Evolutionary conservation across 768 basidiomycete species (phyloP).

Genomic region (Hortiboletus campestris): DNA sequence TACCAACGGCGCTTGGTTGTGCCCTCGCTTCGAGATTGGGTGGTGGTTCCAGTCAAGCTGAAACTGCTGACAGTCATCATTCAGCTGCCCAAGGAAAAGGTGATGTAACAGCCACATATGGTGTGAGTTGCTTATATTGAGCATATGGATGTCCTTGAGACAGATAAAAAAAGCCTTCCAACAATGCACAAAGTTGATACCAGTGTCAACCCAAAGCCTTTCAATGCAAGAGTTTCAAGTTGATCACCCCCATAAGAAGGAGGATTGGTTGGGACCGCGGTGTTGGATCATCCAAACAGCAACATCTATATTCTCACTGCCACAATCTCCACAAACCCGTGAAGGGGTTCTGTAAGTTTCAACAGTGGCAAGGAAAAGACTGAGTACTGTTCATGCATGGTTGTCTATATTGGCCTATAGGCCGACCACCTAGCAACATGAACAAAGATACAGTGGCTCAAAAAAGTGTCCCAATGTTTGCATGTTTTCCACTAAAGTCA

Average conservation of each 20-base stretch:
- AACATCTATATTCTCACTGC: slow-evolving; percentile 31
- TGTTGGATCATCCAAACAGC: slow-evolving; percentile 27
- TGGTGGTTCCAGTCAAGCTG: slow-evolving; percentile 40
- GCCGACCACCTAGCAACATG: slow-evolving; percentile 18
- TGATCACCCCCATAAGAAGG: slow-evolving; percentile 36
- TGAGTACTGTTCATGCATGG: slow-evolving; percentile 20
- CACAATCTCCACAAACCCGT: slow-evolving; percentile 26
- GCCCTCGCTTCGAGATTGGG: slow-evolving; percentile 19
- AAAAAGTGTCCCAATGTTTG: no score
- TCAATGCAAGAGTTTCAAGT: slow-evolving; percentile 45
- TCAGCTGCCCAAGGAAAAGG: slow-evolving; percentile 39
- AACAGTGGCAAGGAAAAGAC: slow-evolving; percentile 20
- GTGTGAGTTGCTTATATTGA: slow-evolving; percentile 28
- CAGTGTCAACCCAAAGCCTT: slow-evolving; percentile 43
- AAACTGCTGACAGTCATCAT: slow-evolving; percentile 37
- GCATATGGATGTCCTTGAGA: slow-evolving; percentile 34
- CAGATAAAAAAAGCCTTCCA: slow-evolving; percentile 44
- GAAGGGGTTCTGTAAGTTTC: slow-evolving; percentile 20
- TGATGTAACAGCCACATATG: slow-evolving; percentile 46
- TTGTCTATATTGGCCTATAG: slow-evolving; percentile 27
- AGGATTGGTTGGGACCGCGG: slow-evolving; percentile 20
- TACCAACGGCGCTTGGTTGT: slow-evolving; percentile 2
- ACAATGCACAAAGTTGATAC: slow-evolving; percentile 34
- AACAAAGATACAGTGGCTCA: not conserved
- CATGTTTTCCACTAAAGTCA: no score